A percentile compares a stretch with the other conserved stretches of the same genome.
These are phyloP conservation scores for Panus rudis DNA, from an alignment of 768 basidiomycete genomes.

Conservation along the genomic window DNA sequence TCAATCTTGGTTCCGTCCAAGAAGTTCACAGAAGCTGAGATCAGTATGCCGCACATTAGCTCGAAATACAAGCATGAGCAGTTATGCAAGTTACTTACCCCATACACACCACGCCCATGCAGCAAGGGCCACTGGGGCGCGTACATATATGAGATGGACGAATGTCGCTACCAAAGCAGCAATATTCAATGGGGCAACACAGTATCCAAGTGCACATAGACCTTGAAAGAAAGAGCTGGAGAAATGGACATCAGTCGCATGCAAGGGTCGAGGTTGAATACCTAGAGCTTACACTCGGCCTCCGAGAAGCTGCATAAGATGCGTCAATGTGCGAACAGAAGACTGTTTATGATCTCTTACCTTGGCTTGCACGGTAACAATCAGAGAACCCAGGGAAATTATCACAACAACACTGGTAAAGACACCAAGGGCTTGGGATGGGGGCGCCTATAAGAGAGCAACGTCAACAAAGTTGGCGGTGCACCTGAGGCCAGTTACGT, in stretches of 20 bases:
- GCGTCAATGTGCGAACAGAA: conserved; percentile 1
- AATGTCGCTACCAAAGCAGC: conserved; percentile 86
- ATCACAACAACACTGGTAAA: conserved; percentile 95
- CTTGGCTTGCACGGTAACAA: conserved; percentile 96
- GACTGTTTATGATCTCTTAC: conserved; percentile 27
- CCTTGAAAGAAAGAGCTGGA: conserved; percentile 91
- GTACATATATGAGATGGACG: conserved; percentile 77
- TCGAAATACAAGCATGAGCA: not conserved
- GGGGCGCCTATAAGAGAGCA: conserved; percentile 54
- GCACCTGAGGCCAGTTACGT: conserved; percentile 14
- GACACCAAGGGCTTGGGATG: conserved; percentile 74
- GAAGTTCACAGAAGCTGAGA: conserved; percentile 85
- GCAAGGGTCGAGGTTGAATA: not conserved
- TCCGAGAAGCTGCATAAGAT: conserved; percentile 53
- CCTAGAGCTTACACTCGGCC: conserved; percentile 62
- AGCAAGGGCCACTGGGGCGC: conserved; percentile 77
- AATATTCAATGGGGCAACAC: conserved; percentile 86
- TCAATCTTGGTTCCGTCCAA: conserved; percentile 93
- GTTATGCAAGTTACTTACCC: conserved; percentile 50
- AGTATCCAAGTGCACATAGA: conserved; percentile 91
- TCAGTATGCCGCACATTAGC: conserved; percentile 1
- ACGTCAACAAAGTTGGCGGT: not conserved
- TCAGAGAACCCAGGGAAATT: conserved; percentile 82
- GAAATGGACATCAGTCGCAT: not conserved
- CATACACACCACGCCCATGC: conserved; percentile 97